phyloP scores from a whole-genome alignment of 1,284 basidiomycete genomes.

The Ceratobasidium sp. region DNA sequence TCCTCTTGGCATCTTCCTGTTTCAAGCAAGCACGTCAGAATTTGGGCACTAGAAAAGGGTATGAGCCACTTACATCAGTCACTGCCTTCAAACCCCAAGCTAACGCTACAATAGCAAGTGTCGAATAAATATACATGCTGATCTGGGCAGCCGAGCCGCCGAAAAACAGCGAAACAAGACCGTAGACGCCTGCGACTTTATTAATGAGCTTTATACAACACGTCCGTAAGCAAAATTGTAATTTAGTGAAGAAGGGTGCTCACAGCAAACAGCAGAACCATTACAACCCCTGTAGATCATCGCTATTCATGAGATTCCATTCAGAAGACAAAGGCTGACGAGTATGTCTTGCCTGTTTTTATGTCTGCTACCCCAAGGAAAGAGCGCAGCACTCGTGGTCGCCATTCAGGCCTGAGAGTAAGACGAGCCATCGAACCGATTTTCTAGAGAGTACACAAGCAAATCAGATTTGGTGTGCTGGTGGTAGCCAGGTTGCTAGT shows the following conservation, averaged over 20 bases:
- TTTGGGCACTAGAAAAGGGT: not conserved
- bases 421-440: conserved; percentile 31
- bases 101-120: conserved; percentile 79
- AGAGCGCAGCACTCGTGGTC: conserved; percentile 78
- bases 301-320: not conserved
- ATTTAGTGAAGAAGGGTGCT: conserved; percentile 46
- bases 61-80: conserved; percentile 67
- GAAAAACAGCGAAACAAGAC: conserved; percentile 88
- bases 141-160: conserved; percentile 91
- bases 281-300: conserved; percentile 62
- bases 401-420: conserved; percentile 54
- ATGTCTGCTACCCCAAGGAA: conserved; percentile 86
- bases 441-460: not conserved
- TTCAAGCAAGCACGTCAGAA: conserved; percentile 38
- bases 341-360: conserved; percentile 69
- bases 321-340: not conserved
- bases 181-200: conserved; percentile 98
- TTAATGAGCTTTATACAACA: conserved; percentile 77
- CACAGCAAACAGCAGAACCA: conserved; percentile 87
- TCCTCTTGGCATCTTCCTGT: conserved; percentile 85
- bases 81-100: conserved; percentile 89
- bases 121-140: conserved; percentile 92
- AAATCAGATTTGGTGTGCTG: not conserved
- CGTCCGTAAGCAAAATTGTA: not conserved
- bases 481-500: not conserved